phyloP scores from a whole-genome alignment of 805 yeast genomes.

The Huiozyma naganishii region DNA sequence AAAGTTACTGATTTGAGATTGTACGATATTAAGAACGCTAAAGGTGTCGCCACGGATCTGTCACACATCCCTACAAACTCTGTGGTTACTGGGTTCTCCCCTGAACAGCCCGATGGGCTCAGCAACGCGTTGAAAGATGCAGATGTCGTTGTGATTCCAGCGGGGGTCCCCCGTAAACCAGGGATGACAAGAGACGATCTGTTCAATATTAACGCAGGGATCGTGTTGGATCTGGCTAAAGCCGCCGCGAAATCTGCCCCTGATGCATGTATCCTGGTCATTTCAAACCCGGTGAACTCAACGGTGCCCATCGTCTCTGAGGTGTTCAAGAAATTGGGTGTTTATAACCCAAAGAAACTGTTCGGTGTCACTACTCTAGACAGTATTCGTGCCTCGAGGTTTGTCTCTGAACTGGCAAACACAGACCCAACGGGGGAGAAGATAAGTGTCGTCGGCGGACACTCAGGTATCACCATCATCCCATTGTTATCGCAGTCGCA shows the following conservation, averaged over 20 bases:
- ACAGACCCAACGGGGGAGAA: conserved; percentile 68
- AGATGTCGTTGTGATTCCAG: conserved; percentile 84
- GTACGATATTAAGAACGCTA: conserved; percentile 85
- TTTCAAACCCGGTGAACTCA: conserved; percentile 94
- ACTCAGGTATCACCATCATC: conserved; percentile 92
- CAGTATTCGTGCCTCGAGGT: conserved; percentile 80
- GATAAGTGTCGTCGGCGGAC: conserved; percentile 92
- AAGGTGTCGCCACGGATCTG: conserved; percentile 94
- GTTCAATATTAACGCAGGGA: conserved; percentile 91
- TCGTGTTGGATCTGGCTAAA: conserved; percentile 85
- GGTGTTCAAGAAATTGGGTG: conserved; percentile 10
- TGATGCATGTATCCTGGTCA: conserved; percentile 69
- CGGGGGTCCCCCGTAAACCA: conserved; percentile 97
- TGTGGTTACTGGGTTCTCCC: conserved; percentile 76
- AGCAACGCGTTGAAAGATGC: conserved; percentile 58
- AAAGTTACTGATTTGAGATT: conserved; percentile 78
- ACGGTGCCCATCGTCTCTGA: conserved; percentile 95
- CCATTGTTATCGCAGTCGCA: conserved; percentile 81
- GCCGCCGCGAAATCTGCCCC: conserved; percentile 76
- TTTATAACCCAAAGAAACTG: conserved; percentile 41
- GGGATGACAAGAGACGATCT: conserved; percentile 98
- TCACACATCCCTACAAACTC: conserved; percentile 92
- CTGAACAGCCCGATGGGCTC: conserved; percentile 62
- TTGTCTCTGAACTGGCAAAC: conserved; percentile 41
- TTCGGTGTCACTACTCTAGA: conserved; percentile 96